Evolutionary conservation across 768 basidiomycete species (phyloP), one percentile per base, ranked within the genome.

Genomic region (Chiua virens): DNA sequence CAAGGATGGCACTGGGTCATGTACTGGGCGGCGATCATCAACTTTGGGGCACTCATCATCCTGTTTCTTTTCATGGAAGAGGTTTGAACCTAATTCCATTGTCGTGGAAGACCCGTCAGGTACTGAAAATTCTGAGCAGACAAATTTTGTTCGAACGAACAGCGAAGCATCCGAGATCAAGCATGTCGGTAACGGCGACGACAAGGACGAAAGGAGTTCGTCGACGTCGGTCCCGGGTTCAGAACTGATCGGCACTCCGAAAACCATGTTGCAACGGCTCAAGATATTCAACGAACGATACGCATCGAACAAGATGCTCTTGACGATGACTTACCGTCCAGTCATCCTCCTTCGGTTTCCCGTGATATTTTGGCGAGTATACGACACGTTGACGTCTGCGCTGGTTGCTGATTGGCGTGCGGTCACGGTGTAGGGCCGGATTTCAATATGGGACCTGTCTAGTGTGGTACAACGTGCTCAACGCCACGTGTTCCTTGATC

Each of bases 381-480:
- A 34, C 11, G 7, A 14, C 32, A 34, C 14, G 32, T 15, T 15
- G 32, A 7, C 32, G 3, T 34, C 15, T 23, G 10, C 17, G 3
- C 9, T 41, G 23, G 11, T 20, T 14, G 18, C 41, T 14, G 15
- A 21, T 8, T 45, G 36, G 40, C 7, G 15, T 32, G 25, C n/a
- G n/a, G n/a, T n/a, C n/a, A 5, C 6, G n/a, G 10, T 23, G 39
- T 21, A 62, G 55, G 60, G 56, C 57, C 41, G 56, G 56, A 25
- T 62, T 62, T 35, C 60, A 58, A 37, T 62, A 62, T 28, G 61
- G 61, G 8, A 45, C 49, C 2, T 53, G 53, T 52, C 52, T 62
- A 10, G 56, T 61, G 41, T 62, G 60, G 60, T 62, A 59, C 35
- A 62, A 62, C 22, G 60, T 62, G 9, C 54, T 62, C 36, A 61